Evolutionary conservation across 495 filamentous ascomycete genomes (phyloP).

Genomic region (Trichoderma erinaceum): DNA sequence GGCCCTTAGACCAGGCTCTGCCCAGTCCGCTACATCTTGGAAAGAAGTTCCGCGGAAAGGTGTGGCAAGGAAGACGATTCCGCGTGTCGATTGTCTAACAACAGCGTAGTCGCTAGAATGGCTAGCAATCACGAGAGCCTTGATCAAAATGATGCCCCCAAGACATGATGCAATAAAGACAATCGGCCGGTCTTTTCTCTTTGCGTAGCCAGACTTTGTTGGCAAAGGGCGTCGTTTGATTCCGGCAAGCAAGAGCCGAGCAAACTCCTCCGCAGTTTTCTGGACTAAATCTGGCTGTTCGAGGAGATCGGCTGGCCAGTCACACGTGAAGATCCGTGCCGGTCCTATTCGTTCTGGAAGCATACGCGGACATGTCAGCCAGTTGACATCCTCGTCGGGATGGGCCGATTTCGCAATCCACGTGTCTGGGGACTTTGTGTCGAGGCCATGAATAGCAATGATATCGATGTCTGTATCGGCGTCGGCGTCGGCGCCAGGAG

Average conservation of each 20-base stretch:
- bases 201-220: not conserved
- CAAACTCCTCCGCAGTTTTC: constrained; percentile 23
- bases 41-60: constrained; percentile 30
- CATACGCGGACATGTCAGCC: constrained; percentile 23
- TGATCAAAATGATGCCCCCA: constrained; percentile 29
- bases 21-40: constrained; percentile 21
- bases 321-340: constrained; percentile 27
- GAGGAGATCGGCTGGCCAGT: constrained; percentile 28
- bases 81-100: constrained; percentile 21
- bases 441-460: constrained; percentile 28
- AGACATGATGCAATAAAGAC: constrained; percentile 36
- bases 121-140: constrained; percentile 23
- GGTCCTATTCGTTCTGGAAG: constrained; percentile 20
- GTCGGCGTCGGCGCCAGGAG: not conserved
- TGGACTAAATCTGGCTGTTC: constrained; percentile 21
- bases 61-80: constrained; percentile 32
- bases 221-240: constrained; percentile 17
- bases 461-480: constrained; percentile 25
- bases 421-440: constrained; percentile 25
- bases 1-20: constrained; percentile 19
- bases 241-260: constrained; percentile 22
- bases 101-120: constrained; percentile 16
- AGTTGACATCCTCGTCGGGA: constrained; percentile 18
- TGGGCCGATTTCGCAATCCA: constrained; percentile 21
- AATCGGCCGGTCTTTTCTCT: constrained; percentile 23